These are phyloP conservation scores for Saturnispora zaruensis DNA, from an alignment of 805 yeast genomes.

Conservation along the genomic window DNA sequence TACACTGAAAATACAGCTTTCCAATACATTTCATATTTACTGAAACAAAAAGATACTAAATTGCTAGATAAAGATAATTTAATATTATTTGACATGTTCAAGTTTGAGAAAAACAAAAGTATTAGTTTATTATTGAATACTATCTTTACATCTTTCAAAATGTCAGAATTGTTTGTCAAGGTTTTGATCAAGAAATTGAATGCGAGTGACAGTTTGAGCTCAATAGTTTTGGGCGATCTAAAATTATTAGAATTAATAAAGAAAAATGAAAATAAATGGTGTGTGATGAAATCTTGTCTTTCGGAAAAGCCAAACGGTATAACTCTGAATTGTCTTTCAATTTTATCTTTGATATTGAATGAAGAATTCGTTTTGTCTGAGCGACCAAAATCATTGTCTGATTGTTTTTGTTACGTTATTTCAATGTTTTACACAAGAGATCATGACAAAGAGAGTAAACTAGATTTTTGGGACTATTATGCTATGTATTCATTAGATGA, in stretches of 20 bases:
- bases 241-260: neutral
- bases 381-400: neutral
- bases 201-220: neutral
- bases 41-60: neutral
- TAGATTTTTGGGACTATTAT: slow-evolving; percentile 8
- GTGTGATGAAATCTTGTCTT: slow-evolving; percentile 6
- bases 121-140: neutral
- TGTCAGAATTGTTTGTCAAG: slow-evolving; percentile 1
- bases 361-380: neutral
- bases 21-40: neutral
- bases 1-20: slow-evolving; percentile 2
- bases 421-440: slow-evolving; percentile 3
- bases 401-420: slow-evolving; percentile 1
- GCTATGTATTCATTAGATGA: slow-evolving; percentile 1
- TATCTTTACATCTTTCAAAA: slow-evolving; percentile 4
- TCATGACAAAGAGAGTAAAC: slow-evolving; percentile 2
- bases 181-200: slow-evolving; percentile 3
- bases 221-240: neutral
- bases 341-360: neutral
- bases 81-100: slow-evolving; percentile 9
- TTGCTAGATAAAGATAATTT: slow-evolving; percentile 3
- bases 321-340: neutral
- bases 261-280: slow-evolving; percentile 1
- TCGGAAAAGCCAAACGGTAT: neutral
- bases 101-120: neutral